Evolutionary conservation across 352 stramenopile species (phyloP).

Genomic region (Phytophthora boehmeriae): DNA sequence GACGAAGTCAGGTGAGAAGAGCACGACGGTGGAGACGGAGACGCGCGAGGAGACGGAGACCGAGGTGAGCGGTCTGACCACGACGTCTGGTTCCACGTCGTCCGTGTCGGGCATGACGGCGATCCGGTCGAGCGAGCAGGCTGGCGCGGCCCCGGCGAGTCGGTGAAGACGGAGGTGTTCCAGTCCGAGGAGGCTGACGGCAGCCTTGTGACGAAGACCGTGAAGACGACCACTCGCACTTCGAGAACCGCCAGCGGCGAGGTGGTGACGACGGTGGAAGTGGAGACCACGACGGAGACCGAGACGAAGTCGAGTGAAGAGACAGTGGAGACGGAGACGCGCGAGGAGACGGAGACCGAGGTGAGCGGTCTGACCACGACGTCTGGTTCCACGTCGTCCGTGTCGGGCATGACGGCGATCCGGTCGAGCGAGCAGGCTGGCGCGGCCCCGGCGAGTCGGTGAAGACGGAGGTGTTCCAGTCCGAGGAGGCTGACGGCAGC

Average conservation of each 20-base stretch:
- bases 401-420: neutral
- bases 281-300: conserved; percentile 10
- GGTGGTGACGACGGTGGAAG: conserved; percentile 6
- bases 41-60: conserved; percentile 6
- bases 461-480: conserved; percentile 12
- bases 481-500: conserved; percentile 3
- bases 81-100: neutral
- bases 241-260: conserved; percentile 4
- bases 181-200: conserved; percentile 4
- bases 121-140: conserved; percentile 1
- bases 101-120: neutral
- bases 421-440: neutral
- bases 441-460: conserved; percentile 3
- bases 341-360: conserved; percentile 4
- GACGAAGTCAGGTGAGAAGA: conserved; percentile 5
- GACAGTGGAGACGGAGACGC: conserved; percentile 8
- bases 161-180: conserved; percentile 9
- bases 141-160: conserved; percentile 2
- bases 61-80: neutral
- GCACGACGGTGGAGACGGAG: conserved; percentile 7
- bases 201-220: conserved; percentile 7
- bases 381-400: neutral
- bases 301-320: conserved; percentile 2
- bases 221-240: conserved; percentile 7
- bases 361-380: neutral